Percentiles rank a stretch among this genome's conserved stretches.
phyloP scores from a whole-genome alignment of 441 rosid genomes.

The Eruca vesicaria region DNA sequence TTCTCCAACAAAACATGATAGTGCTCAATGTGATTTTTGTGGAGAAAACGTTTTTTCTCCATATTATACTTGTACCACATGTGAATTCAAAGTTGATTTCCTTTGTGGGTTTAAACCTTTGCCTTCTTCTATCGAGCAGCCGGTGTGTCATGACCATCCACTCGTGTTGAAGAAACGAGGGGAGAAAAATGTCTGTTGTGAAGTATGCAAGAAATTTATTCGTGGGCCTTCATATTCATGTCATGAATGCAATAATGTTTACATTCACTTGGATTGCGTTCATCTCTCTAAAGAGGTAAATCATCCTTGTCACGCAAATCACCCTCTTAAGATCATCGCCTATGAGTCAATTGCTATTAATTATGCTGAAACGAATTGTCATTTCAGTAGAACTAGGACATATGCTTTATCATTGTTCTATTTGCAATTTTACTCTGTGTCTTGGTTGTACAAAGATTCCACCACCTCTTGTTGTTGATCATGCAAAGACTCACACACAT shows the following conservation, averaged over 20 bases:
- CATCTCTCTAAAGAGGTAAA: not conserved
- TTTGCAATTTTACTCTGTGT: not conserved
- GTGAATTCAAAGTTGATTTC: too few relatives aligned
- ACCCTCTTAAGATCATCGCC: not conserved
- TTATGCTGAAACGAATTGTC: not conserved
- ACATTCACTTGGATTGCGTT: not conserved
- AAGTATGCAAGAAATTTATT: not conserved
- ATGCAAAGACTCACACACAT: conserved; percentile 14
- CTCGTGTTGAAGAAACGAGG: too few relatives aligned
- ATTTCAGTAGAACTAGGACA: not conserved
- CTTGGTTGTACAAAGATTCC: not conserved
- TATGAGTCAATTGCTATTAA: not conserved
- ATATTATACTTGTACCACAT: too few relatives aligned
- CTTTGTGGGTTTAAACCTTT: too few relatives aligned
- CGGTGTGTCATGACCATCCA: too few relatives aligned
- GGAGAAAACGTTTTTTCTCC: too few relatives aligned
- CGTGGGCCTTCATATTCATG: not conserved
- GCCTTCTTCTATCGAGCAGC: too few relatives aligned
- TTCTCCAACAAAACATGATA: too few relatives aligned
- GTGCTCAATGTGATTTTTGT: too few relatives aligned
- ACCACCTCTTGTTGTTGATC: not conserved
- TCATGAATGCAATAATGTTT: not conserved
- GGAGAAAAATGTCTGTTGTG: not conserved
- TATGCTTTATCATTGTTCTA: not conserved
- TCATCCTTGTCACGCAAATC: not conserved